Conservation (phyloP, 2,329 filamentous ascomycete species). For the Alternaria gansuensis region DNA sequence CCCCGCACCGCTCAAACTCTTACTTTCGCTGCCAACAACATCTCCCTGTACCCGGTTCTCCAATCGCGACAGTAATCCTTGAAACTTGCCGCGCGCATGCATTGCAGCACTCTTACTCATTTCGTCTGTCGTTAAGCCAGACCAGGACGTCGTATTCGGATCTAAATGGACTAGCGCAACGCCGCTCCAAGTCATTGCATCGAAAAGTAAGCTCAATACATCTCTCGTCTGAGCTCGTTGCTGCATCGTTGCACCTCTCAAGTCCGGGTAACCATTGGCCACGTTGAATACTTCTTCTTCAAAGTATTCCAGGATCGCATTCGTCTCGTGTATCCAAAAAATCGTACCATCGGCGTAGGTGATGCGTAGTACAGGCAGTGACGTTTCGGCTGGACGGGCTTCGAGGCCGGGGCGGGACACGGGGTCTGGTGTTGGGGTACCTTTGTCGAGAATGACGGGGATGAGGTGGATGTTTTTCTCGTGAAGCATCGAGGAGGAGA, state of each 20-base stretch:
- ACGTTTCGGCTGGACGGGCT: conserved; percentile 6
- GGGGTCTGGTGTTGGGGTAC: conserved; percentile 9
- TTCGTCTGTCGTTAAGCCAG: not conserved
- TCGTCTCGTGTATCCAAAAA: not conserved
- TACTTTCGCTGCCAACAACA: conserved; percentile 14
- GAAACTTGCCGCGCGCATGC: conserved; percentile 12
- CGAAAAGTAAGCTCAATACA: not conserved
- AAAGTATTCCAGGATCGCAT: not conserved
- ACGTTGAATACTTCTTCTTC: not conserved
- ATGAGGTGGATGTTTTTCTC: not conserved
- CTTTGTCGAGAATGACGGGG: not conserved
- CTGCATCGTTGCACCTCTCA: not conserved
- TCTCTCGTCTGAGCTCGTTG: not conserved
- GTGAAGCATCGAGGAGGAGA: not conserved
- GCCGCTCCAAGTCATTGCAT: not conserved
- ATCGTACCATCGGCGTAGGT: conserved; percentile 19
- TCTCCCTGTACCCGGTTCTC: conserved; percentile 25
- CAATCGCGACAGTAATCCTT: conserved; percentile 15
- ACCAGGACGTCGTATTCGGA: not conserved
- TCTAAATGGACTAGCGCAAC: not conserved
- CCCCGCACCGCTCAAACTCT: conserved; percentile 25
- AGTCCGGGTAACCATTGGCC: not conserved
- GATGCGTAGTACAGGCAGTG: not conserved
- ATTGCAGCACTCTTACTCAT: conserved; percentile 13
- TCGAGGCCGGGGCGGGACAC: conserved; percentile 20